Percentiles rank a stretch among this genome's conserved stretches.
Conservation (phyloP, 768 basidiomycete genomes). For the Leccinum olivaceopallidum region DNA sequence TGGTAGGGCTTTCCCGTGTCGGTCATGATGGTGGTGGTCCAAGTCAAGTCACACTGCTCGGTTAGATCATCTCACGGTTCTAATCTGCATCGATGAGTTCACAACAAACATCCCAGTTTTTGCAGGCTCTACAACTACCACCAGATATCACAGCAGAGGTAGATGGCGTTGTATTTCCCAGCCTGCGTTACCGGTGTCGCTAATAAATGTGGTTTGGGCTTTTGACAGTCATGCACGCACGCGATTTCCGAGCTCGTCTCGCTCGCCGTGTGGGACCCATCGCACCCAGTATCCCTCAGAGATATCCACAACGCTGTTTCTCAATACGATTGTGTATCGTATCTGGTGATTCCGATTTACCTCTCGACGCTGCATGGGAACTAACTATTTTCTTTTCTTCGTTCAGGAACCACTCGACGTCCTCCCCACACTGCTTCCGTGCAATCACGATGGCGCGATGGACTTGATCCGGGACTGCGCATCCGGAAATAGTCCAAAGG, state of each 20-base stretch:
- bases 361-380: not conserved
- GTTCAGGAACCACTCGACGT: conserved; percentile 42
- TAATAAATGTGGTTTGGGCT: not conserved
- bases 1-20: conserved; percentile 45
- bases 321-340: conserved; percentile 16
- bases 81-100: conserved; percentile 8
- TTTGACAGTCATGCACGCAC: conserved; percentile 19
- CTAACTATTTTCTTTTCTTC: not conserved
- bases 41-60: not conserved
- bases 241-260: conserved; percentile 23
- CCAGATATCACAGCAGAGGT: conserved; percentile 29
- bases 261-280: conserved; percentile 12
- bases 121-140: conserved; percentile 21
- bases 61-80: not conserved
- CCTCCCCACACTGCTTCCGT: conserved; percentile 38
- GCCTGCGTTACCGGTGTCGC: not conserved
- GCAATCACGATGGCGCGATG: conserved; percentile 27
- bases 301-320: conserved; percentile 18
- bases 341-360: conserved; percentile 16
- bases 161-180: not conserved
- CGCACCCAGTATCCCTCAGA: conserved; percentile 12
- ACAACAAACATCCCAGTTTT: conserved; percentile 8
- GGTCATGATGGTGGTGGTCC: conserved; percentile 9
- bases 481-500: conserved; percentile 38
- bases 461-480: conserved; percentile 37